Conservation (phyloP, 768 basidiomycete species). For the Lentinula guzmanii region DNA sequence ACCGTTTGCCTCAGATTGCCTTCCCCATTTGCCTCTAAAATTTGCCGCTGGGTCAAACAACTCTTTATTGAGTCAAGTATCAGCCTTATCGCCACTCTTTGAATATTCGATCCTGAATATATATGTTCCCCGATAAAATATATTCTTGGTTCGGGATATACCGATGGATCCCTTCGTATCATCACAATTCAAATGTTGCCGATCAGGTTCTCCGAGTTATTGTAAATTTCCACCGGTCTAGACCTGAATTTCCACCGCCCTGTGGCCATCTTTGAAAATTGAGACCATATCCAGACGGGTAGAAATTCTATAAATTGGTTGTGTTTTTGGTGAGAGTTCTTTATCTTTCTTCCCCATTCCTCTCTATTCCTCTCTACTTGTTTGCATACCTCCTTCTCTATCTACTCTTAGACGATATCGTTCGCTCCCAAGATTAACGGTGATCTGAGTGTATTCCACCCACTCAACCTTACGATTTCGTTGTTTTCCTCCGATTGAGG, state of each 20-base stretch:
- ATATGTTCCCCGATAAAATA: background rate
- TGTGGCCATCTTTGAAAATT: too few species aligned
- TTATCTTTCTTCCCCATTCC: background rate
- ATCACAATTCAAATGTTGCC: background rate
- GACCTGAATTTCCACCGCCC: background rate
- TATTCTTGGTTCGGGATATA: background rate
- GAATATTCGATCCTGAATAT: background rate
- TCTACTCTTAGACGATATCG: background rate
- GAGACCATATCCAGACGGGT: too few species aligned
- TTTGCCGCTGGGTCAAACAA: background rate
- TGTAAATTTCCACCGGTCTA: background rate
- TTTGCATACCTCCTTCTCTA: background rate
- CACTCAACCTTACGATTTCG: background rate
- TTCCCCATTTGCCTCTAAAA: too few species aligned
- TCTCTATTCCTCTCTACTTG: background rate
- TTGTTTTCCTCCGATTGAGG: background rate
- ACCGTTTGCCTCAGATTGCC: background rate
- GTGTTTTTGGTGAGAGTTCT: background rate
- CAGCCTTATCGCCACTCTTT: background rate
- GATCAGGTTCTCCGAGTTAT: background rate
- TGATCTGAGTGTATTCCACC: constrained; percentile 1
- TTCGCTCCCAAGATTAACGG: background rate
- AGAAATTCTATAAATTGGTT: background rate
- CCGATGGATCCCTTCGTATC: background rate
- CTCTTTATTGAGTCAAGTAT: too few species aligned